Percentiles rank a stretch among this genome's conserved stretches.
These are phyloP conservation scores for Papiliotrema terrestris DNA, from an alignment of 1,284 basidiomycete species.

Conservation along the genomic window DNA sequence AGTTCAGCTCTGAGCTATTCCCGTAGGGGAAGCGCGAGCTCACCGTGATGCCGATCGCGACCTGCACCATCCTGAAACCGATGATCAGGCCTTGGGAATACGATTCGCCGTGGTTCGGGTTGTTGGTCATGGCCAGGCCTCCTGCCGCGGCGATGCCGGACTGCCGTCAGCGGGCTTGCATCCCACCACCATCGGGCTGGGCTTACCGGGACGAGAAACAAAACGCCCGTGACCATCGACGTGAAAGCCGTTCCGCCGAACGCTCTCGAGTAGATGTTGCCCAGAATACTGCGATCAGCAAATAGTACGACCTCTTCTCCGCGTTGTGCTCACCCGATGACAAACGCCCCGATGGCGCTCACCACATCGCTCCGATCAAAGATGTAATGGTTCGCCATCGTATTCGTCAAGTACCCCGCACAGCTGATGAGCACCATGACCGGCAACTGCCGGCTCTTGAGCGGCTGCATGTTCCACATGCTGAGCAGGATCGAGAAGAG, in stretches of 20 bases:
- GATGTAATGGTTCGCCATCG: slow-evolving; percentile 75
- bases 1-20: neutral
- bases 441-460: slow-evolving; percentile 64
- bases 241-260: slow-evolving; percentile 88
- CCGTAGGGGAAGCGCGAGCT: slow-evolving; percentile 1
- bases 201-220: slow-evolving; percentile 76
- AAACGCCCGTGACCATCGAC: slow-evolving; percentile 79
- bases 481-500: slow-evolving; percentile 71
- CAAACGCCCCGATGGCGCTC: slow-evolving; percentile 80
- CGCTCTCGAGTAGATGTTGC: slow-evolving; percentile 76
- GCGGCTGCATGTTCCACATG: slow-evolving; percentile 71
- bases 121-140: slow-evolving; percentile 66
- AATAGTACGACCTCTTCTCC: neutral
- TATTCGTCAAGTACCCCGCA: slow-evolving; percentile 70
- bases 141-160: slow-evolving; percentile 83
- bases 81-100: slow-evolving; percentile 50
- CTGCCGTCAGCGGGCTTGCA: slow-evolving; percentile 50
- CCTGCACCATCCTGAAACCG: slow-evolving; percentile 66
- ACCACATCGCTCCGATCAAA: slow-evolving; percentile 76
- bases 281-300: slow-evolving; percentile 56
- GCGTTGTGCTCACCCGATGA: slow-evolving; percentile 63
- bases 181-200: no score
- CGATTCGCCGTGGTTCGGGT: slow-evolving; percentile 56
- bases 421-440: slow-evolving; percentile 86
- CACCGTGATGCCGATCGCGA: slow-evolving; percentile 81